Evolutionary conservation across 495 filamentous ascomycete species (phyloP), one percentile per base, ranked within the genome.

Genomic region (Xylaria cubensis): DNA sequence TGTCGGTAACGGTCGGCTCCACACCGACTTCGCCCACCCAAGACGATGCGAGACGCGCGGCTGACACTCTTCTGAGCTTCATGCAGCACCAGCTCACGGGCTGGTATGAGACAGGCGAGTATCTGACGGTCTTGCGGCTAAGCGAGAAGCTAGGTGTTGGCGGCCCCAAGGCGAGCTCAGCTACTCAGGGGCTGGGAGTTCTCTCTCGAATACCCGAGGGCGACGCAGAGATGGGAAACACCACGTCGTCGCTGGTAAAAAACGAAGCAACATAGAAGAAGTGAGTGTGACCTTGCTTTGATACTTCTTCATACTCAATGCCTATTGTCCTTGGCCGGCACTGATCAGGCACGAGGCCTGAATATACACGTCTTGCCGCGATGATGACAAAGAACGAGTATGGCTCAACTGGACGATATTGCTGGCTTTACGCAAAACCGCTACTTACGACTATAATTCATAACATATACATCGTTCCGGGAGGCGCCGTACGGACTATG

Each of bases 41-140:
- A 77, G 96, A 98, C 72, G 95, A 99, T 78, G 96, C 96, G 0
- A 86, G 91, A 36, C 88, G 88, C 46, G 97, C 96, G 2, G 86
- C 97, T 26, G 94, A 98, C 76, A 88, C 95, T 15, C 87, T 98
- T 1, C 88, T 97, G 82, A 92, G 86, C 66, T 98, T 94, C 79
- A 92, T 98, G 81, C 87, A 92, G 73, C 88, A 91, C 74, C 89
- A 92, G 1, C 79, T 88, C 1, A 89, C 88, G 1, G 88, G 90
- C 0, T 88, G 91, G 26, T 86, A 93, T 53, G 92, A 95, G 76
- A 91, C 93, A 41, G 90, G 94, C 78, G 96, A 98, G 72, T 97
- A 92, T 79, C 73, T 94, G 64, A 90, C 90, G 42, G 92, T 99
- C 64, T 88, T 92, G 9, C 95, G 93, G 74, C 82, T 98, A 74